These are phyloP conservation scores for Alternaria viburni DNA, from an alignment of 2,329 filamentous ascomycete species.

Conservation along the genomic window DNA sequence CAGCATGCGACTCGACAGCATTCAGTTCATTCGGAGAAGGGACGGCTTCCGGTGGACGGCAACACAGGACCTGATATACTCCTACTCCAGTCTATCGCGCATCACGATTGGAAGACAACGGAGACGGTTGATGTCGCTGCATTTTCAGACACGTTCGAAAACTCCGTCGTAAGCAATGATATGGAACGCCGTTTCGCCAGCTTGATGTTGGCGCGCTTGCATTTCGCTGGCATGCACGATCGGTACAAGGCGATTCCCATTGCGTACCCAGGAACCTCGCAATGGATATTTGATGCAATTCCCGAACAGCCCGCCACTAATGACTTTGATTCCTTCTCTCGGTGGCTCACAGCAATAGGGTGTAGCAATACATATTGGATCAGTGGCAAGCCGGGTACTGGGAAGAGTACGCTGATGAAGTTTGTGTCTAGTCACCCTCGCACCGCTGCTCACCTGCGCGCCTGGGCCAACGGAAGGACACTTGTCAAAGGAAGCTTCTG, in stretches of 20 bases:
- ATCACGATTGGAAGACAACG: background rate
- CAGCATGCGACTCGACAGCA: background rate
- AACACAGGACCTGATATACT: background rate
- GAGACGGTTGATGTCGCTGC: background rate
- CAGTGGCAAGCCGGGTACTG: conserved; percentile 55
- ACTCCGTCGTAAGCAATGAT: background rate
- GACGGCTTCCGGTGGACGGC: background rate
- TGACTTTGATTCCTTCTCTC: conserved; percentile 9
- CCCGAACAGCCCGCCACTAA: background rate
- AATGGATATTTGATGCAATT: conserved; percentile 10
- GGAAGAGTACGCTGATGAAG: conserved; percentile 57
- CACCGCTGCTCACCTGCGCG: background rate
- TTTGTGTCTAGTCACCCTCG: conserved; percentile 17
- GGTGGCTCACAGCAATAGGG: conserved; percentile 16
- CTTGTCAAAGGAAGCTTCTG: conserved; percentile 29
- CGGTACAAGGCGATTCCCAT: conserved; percentile 9
- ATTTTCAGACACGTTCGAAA: background rate
- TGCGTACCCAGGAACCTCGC: conserved; percentile 10
- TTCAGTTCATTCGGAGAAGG: background rate
- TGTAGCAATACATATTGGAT: conserved; percentile 41
- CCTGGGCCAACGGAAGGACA: conserved; percentile 43
- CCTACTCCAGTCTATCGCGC: background rate
- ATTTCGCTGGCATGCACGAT: conserved; percentile 2
- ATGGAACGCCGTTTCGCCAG: background rate
- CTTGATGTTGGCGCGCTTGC: background rate